Evolutionary conservation across 116 monocot species (phyloP), one percentile per base, ranked within the genome.

Genomic region (Posidonia oceanica): DNA sequence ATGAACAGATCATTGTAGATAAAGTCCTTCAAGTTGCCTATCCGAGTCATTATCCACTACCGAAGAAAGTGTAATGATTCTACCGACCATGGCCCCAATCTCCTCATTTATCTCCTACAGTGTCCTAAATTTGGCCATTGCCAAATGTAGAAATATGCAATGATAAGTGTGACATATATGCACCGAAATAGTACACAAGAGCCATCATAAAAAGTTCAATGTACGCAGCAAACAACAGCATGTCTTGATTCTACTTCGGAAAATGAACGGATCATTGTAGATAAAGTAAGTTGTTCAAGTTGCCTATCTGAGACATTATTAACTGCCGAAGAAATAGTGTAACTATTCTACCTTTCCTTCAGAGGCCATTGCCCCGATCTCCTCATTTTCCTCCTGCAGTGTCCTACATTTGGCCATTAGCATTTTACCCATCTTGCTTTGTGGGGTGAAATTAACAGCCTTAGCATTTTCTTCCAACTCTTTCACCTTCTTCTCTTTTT

Each of bases 371-470:
- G 88, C 83, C 39, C 91, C 96, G 71, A 96, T 91, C 80, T 96
- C 96, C 75, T 91, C 91, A 82, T 96, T 96, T 80, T 96, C 96
- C 68, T 86, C 89, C 68, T 89, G 91, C 65, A 96, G 80, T 18
- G 87, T 91, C 74, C 87, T 86, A 74, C 96, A 96, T 76, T 96
- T 96, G 18, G 96, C 85, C 96, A 96, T 87, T 70, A 96, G 76
- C 87, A 85, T 86, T 78, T 91, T 86, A 10, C 96, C 96, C 64
- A 87, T 78, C 71, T 80, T 91, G 76, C 91, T 91, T 48, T 81
- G 78, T 65, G 96, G 72, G 41, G 85, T 91, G 75, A 96, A 96
- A 77, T 85, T 96, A 63, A 96, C 78, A 59, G 96, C 96, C 18
- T 86, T 80, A 61, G 91, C 83, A 80, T 96, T 96, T 77, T 96